phyloP scores from a whole-genome alignment of 176 grass and related monocot species.

The Rhipidocladum racemiflorum region DNA sequence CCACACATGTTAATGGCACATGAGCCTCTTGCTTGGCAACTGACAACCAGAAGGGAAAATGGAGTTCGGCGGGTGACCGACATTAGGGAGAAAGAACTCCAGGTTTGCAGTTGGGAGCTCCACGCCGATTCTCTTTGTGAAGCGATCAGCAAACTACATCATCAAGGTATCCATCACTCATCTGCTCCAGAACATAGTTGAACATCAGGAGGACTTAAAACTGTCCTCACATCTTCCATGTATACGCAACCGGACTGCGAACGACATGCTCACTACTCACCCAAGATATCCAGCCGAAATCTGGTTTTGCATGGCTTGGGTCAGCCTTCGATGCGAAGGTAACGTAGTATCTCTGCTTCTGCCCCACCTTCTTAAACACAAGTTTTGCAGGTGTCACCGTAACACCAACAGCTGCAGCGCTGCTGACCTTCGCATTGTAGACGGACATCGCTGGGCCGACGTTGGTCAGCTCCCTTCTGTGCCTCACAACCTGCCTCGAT shows the following conservation, averaged over 20 bases:
- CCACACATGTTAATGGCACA: constrained; percentile 37
- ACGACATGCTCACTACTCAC: constrained; percentile 50
- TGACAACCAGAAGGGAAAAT: constrained; percentile 25
- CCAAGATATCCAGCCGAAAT: constrained; percentile 91
- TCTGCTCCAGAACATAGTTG: constrained; percentile 4
- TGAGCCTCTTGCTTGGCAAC: constrained; percentile 5
- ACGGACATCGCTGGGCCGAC: constrained; percentile 51
- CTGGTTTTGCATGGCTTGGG: constrained; percentile 16
- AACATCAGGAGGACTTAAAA: neutral
- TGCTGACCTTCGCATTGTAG: constrained; percentile 63
- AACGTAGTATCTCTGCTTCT: constrained; percentile 75
- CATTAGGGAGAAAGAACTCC: constrained; percentile 27
- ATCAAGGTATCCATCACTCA: constrained; percentile 44
- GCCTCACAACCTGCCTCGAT: constrained; percentile 36
- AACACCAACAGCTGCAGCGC: constrained; percentile 49
- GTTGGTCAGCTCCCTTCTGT: constrained; percentile 77
- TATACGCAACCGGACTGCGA: constrained; percentile 59
- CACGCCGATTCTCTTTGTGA: constrained; percentile 76
- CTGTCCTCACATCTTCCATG: constrained; percentile 71
- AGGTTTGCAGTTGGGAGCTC: constrained; percentile 41
- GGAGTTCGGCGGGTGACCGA: constrained; percentile 22
- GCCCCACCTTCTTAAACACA: constrained; percentile 58
- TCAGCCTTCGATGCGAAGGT: constrained; percentile 53
- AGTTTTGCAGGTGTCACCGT: constrained; percentile 57
- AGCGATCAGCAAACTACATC: constrained; percentile 51